Conservation (phyloP, 164 flowering plant species). For the Berberis vulgaris region DNA sequence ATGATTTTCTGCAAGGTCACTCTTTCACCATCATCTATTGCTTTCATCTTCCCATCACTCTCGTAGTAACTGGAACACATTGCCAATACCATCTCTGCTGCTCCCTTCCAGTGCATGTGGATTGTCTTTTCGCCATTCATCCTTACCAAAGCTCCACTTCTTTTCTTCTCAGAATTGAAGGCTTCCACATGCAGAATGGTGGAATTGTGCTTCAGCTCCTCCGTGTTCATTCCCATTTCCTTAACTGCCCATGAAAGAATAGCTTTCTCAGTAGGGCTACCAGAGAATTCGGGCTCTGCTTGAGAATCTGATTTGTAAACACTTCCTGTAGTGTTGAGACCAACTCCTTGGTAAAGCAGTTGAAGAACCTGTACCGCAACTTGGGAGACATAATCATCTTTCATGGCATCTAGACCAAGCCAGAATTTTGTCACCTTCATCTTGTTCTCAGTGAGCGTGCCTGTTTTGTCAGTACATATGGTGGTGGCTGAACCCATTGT, state of each 20-base stretch:
- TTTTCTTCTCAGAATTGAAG: conserved; percentile 39
- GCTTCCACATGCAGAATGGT: conserved; percentile 26
- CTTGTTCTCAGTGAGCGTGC: conserved; percentile 43
- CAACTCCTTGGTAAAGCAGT: conserved; percentile 38
- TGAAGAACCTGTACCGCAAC: conserved; percentile 17
- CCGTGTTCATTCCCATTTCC: conserved; percentile 26
- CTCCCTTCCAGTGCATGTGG: conserved; percentile 77
- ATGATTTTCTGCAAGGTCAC: conserved; percentile 30
- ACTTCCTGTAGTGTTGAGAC: conserved; percentile 46
- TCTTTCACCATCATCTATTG: conserved; percentile 24
- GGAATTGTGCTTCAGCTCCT: conserved; percentile 15
- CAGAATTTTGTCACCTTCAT: conserved; percentile 57
- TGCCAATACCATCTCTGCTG: conserved; percentile 63
- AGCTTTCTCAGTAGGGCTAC: conserved; percentile 68
- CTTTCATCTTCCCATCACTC: conserved; percentile 20
- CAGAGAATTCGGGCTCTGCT: conserved; percentile 34
- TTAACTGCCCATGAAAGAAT: conserved; percentile 51
- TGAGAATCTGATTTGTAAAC: conserved; percentile 30
- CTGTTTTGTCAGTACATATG: conserved; percentile 41
- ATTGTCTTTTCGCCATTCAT: conserved; percentile 19
- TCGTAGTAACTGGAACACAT: conserved; percentile 39
- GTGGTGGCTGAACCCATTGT: conserved; percentile 32
- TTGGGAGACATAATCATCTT: conserved; percentile 6
- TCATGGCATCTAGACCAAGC: conserved; percentile 26
- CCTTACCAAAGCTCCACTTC: conserved; percentile 41